phyloP scores from a whole-genome alignment of 495 filamentous ascomycete genomes.

The Hypoxylon fragiforme region DNA sequence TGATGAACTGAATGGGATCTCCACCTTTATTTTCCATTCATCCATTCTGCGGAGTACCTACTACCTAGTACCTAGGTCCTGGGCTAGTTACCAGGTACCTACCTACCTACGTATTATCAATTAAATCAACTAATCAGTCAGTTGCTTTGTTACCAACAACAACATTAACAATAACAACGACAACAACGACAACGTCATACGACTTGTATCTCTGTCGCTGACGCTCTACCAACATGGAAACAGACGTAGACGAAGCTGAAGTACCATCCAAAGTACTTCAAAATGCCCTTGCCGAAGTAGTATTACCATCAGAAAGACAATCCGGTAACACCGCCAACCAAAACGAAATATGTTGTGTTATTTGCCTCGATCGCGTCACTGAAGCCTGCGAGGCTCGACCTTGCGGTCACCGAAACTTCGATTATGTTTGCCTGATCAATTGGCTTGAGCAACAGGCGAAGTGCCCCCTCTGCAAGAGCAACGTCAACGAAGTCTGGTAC shows the following conservation, averaged over 20 bases:
- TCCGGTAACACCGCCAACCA: constrained; percentile 19
- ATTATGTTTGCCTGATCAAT: constrained; percentile 80
- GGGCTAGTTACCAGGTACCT: not conserved
- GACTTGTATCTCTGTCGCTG: too few species aligned
- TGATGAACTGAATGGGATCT: too few species aligned
- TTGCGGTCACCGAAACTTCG: constrained; percentile 79
- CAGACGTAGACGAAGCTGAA: constrained; percentile 32
- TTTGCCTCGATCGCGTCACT: constrained; percentile 75
- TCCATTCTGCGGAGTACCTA: too few species aligned
- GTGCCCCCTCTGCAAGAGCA: constrained; percentile 80
- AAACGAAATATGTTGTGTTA: constrained; percentile 58
- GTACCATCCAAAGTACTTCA: constrained; percentile 49
- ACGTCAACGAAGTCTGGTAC: constrained; percentile 70
- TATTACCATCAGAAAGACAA: constrained; percentile 37
- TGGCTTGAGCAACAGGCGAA: constrained; percentile 75
- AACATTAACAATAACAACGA: too few species aligned
- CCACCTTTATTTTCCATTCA: too few species aligned
- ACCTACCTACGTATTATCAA: too few species aligned
- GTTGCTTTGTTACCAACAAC: too few species aligned
- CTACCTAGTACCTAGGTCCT: not conserved
- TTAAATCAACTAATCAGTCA: too few species aligned
- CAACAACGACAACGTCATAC: too few species aligned
- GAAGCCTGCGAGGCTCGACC: constrained; percentile 71
- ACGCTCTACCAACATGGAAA: too few species aligned
- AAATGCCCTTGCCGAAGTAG: constrained; percentile 51